Percentiles rank a stretch among this genome's conserved stretches.
phyloP scores from a whole-genome alignment of 257 asterid species.

The Capsicum baccatum region DNA sequence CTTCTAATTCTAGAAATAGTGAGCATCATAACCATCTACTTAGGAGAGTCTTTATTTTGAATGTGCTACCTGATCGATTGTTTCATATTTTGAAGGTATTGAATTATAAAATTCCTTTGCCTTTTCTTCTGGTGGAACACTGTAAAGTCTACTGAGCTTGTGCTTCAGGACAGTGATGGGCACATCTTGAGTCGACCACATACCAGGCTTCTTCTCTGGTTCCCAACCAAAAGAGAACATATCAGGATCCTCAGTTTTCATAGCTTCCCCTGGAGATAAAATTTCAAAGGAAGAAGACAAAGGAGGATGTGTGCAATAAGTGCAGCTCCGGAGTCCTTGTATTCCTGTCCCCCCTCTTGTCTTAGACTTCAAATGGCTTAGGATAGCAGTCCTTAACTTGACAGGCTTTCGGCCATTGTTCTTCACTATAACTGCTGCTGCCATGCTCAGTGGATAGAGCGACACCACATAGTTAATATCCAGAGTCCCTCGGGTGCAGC shows the following conservation, averaged over 20 bases:
- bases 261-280: slow-evolving; percentile 65
- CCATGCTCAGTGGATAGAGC: slow-evolving; percentile 71
- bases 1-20: background rate
- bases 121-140: slow-evolving; percentile 61
- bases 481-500: slow-evolving; percentile 59
- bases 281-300: slow-evolving; percentile 65
- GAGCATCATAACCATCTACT: background rate
- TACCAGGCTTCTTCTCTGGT: slow-evolving; percentile 68
- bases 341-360: slow-evolving; percentile 63
- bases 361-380: slow-evolving; percentile 60
- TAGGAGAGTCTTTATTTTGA: background rate
- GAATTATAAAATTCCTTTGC: slow-evolving; percentile 51
- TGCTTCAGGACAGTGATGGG: slow-evolving; percentile 69
- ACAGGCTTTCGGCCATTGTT: slow-evolving; percentile 68
- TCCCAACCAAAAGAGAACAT: slow-evolving; percentile 72
- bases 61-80: slow-evolving; percentile 69
- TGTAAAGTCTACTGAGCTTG: slow-evolving; percentile 75
- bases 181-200: slow-evolving; percentile 72
- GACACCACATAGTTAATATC: slow-evolving; percentile 68
- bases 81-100: slow-evolving; percentile 73
- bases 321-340: slow-evolving; percentile 63
- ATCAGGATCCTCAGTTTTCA: slow-evolving; percentile 67
- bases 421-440: slow-evolving; percentile 74
- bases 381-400: slow-evolving; percentile 54
- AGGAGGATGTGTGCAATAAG: slow-evolving; percentile 76